Base-by-base conservation (phyloP, 2,329 filamentous ascomycete genomes). In the Aspergillus glaucus region DNA sequence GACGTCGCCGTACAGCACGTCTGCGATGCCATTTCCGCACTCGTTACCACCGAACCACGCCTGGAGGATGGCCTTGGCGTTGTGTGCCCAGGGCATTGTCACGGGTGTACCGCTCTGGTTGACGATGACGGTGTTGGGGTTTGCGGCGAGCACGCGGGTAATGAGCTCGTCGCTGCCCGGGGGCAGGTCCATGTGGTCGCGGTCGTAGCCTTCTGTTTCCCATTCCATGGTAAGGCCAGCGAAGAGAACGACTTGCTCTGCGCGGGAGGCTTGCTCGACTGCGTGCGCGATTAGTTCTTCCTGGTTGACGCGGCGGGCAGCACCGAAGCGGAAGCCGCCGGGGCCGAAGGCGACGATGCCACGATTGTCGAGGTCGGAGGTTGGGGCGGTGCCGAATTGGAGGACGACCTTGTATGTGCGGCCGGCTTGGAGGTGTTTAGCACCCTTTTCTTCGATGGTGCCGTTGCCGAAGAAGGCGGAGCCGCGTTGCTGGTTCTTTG, bases 21-120 rank as follows among this genome's bases (percentile, higher is more conserved):
- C 87, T 0, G 86, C 87, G 52, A 94, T 85, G 9, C 83, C 84
- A 61, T 91, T 89, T 5, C 88, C 88, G 4, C 85, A 86, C 71
- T 93, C 88, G 60, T 93, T 88, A n/a, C 88, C 88, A 51, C 87
- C 86, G 60, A 90, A 93, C 87, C 87, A 93, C 6, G 87, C 87
- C 60, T 92, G 86, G 1, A 90, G 62, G 1, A 91, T 72, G 2
- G 82, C 80, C 6, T 73, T 72, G 8, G 71, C 63, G n/a, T 71
- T 64, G 4, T 68, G 59, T 2, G 60, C 65, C 69, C 75, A 75
- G 0, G 75, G 76, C 66, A 78, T 75, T 2, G 72, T 75, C 9
- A 79, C 70, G 0, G 87, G 87, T 0, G 86, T 88, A 32, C 87
- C 88, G 0, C 85, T 88, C 59, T 91, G 87, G 62, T 88, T 82